A percentile compares a stretch with the other conserved stretches of the same genome.
phyloP scores from a whole-genome alignment of 192 early-diverging fungal genomes.

The Chytriomyces sp. region DNA sequence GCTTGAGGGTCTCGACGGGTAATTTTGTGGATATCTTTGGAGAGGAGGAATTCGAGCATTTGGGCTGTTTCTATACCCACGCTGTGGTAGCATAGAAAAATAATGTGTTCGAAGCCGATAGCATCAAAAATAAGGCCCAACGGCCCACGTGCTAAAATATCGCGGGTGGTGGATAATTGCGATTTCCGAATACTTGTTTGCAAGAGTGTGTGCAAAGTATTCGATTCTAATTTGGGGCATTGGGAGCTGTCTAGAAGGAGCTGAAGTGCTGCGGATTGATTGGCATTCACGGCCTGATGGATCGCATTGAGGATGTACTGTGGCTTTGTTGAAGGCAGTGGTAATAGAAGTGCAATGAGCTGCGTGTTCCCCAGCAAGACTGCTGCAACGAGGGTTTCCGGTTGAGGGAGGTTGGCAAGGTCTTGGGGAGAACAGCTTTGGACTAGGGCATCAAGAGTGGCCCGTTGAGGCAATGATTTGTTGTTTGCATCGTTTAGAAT shows the following conservation, averaged over 20 bases:
- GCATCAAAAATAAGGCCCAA: constrained; percentile 20
- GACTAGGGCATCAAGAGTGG: background rate
- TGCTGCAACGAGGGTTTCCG: background rate
- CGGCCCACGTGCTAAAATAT: background rate
- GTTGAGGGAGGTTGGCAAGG: background rate
- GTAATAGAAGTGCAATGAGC: background rate
- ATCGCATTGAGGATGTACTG: background rate
- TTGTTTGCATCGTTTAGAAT: background rate
- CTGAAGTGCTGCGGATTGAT: background rate
- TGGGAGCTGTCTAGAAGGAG: background rate
- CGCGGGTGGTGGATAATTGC: background rate
- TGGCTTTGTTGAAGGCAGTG: background rate
- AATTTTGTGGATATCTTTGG: background rate
- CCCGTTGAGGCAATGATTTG: background rate
- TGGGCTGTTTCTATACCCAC: background rate
- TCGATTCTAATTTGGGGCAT: background rate
- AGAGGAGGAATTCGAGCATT: constrained; percentile 19
- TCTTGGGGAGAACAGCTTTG: background rate
- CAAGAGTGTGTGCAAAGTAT: background rate
- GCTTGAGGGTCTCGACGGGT: background rate
- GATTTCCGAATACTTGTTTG: background rate
- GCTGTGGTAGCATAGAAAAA: background rate
- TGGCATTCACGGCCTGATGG: background rate
- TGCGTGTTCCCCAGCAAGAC: background rate
- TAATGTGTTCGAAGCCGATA: constrained; percentile 22